Percentiles rank a stretch among this genome's conserved stretches.
phyloP scores from a whole-genome alignment of 306 rosid genomes.

The Neltuma alba region DNA sequence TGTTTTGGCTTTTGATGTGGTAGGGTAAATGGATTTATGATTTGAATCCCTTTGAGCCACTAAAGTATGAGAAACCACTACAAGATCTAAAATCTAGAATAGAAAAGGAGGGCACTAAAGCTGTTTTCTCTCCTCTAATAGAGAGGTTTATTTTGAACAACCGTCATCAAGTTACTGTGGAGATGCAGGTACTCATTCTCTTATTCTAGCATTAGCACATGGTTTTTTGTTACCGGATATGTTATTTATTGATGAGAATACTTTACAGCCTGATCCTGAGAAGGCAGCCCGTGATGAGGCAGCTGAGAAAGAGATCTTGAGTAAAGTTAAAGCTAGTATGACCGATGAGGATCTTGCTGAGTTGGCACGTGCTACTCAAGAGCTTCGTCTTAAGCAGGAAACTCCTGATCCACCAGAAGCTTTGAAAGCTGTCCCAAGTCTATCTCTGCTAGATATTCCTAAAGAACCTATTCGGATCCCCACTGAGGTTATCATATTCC shows the following conservation, averaged over 20 bases:
- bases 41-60: constrained; percentile 94
- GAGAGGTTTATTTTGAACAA: constrained; percentile 87
- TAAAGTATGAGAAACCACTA: constrained; percentile 92
- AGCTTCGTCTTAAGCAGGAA: constrained; percentile 87
- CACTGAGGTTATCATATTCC: constrained; percentile 59
- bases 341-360: constrained; percentile 89
- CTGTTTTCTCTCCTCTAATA: constrained; percentile 89
- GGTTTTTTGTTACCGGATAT: background rate
- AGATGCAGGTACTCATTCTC: constrained; percentile 81
- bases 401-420: constrained; percentile 99
- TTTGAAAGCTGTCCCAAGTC: constrained; percentile 89
- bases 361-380: constrained; percentile 82
- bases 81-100: constrained; percentile 84
- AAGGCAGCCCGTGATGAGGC: constrained; percentile 90
- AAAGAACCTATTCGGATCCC: constrained; percentile 87
- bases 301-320: constrained; percentile 71
- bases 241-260: constrained; percentile 16
- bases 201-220: constrained; percentile 1
- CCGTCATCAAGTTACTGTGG: constrained; percentile 84
- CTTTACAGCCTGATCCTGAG: constrained; percentile 89
- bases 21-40: constrained; percentile 99
- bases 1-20: constrained; percentile 30
- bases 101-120: constrained; percentile 82
- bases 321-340: constrained; percentile 80
- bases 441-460: constrained; percentile 89